A percentile compares a stretch with the other conserved stretches of the same genome.
These are phyloP conservation scores for Sporothrix inflata DNA, from an alignment of 2,329 filamentous ascomycete genomes.

Conservation along the genomic window DNA sequence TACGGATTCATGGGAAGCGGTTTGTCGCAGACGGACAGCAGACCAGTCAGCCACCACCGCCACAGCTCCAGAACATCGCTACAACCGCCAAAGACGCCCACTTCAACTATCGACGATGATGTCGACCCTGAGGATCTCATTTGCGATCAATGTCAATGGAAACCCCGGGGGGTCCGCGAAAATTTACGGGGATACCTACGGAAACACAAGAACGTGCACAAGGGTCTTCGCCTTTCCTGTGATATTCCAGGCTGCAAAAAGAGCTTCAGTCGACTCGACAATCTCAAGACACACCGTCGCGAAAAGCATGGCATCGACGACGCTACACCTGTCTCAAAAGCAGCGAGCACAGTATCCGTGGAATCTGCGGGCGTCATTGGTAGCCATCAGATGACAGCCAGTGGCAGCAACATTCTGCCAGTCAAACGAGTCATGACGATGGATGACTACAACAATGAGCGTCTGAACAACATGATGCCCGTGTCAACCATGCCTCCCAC, in stretches of 20 bases:
- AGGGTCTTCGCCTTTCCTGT: slow-evolving; percentile 37
- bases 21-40: neutral
- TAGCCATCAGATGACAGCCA: neutral
- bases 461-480: slow-evolving; percentile 12
- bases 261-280: slow-evolving; percentile 40
- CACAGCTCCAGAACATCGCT: slow-evolving; percentile 26
- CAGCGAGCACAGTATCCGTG: slow-evolving; percentile 7
- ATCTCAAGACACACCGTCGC: slow-evolving; percentile 40
- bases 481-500: neutral
- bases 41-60: slow-evolving; percentile 26
- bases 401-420: neutral
- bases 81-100: slow-evolving; percentile 2
- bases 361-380: neutral
- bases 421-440: neutral
- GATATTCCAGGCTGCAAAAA: slow-evolving; percentile 38
- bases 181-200: slow-evolving; percentile 40
- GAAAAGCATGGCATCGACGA: slow-evolving; percentile 40
- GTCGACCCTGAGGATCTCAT: slow-evolving; percentile 36
- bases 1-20: neutral
- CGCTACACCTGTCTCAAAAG: neutral
- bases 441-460: slow-evolving; percentile 15
- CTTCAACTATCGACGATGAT: slow-evolving; percentile 27
- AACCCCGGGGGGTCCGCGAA: slow-evolving; percentile 38
- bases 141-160: slow-evolving; percentile 40
- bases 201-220: slow-evolving; percentile 42